These are phyloP conservation scores for Wickerhamomyces canadensis DNA, from an alignment of 805 yeast species.

Conservation along the genomic window DNA sequence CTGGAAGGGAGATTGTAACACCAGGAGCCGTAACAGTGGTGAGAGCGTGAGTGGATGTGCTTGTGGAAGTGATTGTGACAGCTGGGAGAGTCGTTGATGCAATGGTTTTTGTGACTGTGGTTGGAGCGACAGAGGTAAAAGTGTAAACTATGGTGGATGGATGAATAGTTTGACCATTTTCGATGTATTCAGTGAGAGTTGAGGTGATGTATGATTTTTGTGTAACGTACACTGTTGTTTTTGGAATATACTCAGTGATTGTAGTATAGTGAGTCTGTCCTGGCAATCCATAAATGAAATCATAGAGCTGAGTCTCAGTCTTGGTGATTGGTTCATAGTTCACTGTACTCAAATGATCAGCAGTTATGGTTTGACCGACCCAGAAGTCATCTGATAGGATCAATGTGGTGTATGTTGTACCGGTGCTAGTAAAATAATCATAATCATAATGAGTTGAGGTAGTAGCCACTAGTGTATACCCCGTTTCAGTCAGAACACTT, in stretches of 20 bases:
- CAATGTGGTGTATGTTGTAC: constrained; percentile 11
- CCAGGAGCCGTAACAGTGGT: not conserved
- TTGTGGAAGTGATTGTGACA: constrained; percentile 4
- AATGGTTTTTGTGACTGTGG: not conserved
- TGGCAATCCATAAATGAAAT: constrained; percentile 11
- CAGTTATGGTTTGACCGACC: constrained; percentile 11
- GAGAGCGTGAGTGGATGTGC: too few relatives aligned
- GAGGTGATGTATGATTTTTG: constrained; percentile 6
- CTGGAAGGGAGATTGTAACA: constrained; percentile 1
- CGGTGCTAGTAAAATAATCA: constrained; percentile 6
- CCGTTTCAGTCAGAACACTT: not conserved
- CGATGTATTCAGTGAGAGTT: constrained; percentile 12
- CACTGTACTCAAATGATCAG: constrained; percentile 2
- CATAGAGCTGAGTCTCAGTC: constrained; percentile 6
- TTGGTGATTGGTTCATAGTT: constrained; percentile 4
- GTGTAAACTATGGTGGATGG: constrained; percentile 17
- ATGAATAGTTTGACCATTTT: constrained; percentile 6
- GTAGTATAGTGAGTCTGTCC: constrained; percentile 9
- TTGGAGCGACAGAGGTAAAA: constrained; percentile 3
- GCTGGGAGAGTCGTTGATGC: not conserved
- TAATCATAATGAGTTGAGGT: constrained; percentile 2
- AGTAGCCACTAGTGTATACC: not conserved
- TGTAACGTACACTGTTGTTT: constrained; percentile 11
- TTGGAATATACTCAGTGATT: constrained; percentile 11
- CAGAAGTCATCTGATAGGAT: constrained; percentile 14